Percentiles rank a stretch among this genome's conserved stretches.
Conservation (phyloP, 2,329 filamentous ascomycete species). For the Fusarium fujikuroi region DNA sequence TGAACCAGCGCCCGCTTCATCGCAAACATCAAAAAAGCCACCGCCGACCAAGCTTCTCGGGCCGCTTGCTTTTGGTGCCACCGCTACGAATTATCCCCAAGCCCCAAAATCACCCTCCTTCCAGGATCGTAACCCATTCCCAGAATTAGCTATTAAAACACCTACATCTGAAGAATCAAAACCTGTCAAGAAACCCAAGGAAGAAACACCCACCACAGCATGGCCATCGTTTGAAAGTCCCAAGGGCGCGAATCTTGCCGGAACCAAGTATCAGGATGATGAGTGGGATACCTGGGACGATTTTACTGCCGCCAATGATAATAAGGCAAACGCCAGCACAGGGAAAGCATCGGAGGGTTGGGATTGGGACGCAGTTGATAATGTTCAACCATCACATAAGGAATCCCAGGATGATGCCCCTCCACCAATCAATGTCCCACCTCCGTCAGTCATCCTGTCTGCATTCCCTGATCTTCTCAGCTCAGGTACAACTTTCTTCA, state of each 20-base stretch:
- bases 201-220: constrained; percentile 56
- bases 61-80: constrained; percentile 45
- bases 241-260: constrained; percentile 12
- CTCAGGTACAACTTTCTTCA: constrained; percentile 73
- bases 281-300: constrained; percentile 66
- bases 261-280: constrained; percentile 50
- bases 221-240: constrained; percentile 55
- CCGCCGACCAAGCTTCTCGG: constrained; percentile 48
- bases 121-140: constrained; percentile 64
- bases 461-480: constrained; percentile 78
- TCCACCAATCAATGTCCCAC: constrained; percentile 88
- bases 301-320: constrained; percentile 44
- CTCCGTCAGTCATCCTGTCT: constrained; percentile 83
- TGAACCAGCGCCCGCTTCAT: constrained; percentile 42
- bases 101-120: constrained; percentile 64
- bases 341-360: constrained; percentile 51
- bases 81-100: constrained; percentile 53
- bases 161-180: constrained; percentile 50
- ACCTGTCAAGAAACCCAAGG: constrained; percentile 49
- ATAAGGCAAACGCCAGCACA: constrained; percentile 27
- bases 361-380: constrained; percentile 62
- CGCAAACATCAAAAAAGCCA: constrained; percentile 35
- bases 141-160: constrained; percentile 59
- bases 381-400: constrained; percentile 39
- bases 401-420: constrained; percentile 49